phyloP scores from a whole-genome alignment of 2,329 filamentous ascomycete genomes.

The Alternaria infectoria region DNA sequence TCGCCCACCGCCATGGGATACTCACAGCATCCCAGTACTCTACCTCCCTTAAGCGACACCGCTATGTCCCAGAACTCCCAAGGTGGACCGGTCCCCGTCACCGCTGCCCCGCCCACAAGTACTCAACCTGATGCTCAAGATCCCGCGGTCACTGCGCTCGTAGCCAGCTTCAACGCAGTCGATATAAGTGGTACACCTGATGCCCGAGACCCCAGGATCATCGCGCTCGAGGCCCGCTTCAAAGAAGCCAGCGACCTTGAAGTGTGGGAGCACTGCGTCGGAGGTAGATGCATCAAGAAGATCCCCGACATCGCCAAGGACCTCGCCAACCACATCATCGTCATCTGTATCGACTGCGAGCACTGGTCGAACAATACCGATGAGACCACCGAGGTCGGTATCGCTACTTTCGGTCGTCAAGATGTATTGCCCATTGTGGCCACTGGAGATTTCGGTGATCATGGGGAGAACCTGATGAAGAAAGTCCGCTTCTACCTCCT shows the following conservation, averaged over 20 bases:
- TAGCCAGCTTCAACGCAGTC: not conserved
- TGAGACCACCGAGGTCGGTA: conserved; percentile 31
- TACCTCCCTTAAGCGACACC: not conserved
- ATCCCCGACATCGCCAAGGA: conserved; percentile 7
- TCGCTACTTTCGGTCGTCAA: conserved; percentile 14
- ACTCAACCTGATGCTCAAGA: not conserved
- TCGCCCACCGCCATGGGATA: not conserved
- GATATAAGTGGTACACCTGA: not conserved
- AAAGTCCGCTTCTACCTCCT: conserved; percentile 28
- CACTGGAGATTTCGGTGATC: conserved; percentile 8
- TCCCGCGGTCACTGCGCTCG: not conserved
- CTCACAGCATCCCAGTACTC: not conserved
- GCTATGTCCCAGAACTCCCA: not conserved
- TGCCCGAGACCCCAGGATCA: not conserved
- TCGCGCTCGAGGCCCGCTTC: conserved; percentile 3
- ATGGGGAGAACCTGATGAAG: conserved; percentile 26
- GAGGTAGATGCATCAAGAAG: not conserved
- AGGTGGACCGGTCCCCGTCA: not conserved
- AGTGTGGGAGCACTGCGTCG: conserved; percentile 9
- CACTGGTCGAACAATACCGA: conserved; percentile 27
- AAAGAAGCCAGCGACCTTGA: conserved; percentile 4
- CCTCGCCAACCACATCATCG: conserved; percentile 17
- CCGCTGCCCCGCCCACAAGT: not conserved
- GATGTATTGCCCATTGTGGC: not conserved
- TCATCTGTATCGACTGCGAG: conserved; percentile 33